Base-by-base conservation (phyloP, 306 rosid genomes). In the Lathyrus sativus region DNA sequence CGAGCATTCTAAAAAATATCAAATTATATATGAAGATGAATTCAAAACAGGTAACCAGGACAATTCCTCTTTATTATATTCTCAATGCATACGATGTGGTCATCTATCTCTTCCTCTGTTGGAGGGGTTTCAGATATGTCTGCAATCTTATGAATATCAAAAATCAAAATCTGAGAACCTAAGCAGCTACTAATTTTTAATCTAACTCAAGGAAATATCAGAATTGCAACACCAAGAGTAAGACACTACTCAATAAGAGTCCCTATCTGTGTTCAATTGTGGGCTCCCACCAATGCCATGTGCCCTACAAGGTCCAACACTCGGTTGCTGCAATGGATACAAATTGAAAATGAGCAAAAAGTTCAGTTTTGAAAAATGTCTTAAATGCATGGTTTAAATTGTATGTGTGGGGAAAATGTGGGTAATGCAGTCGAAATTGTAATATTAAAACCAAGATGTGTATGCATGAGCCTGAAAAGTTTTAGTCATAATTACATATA, bases 241-340 rank as follows among this genome's bases (percentile, higher is more conserved):
- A 19, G 22, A 19, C 22, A 19, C 22, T 19, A 19, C 22, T 19
- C 22, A 19, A 19, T 19, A 19, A 18, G 12, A 74, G 7, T 7
- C 26, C 41, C 42, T 29, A 72, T 9, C 22, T 58, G 65, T 12
- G 41, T 67, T 79, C 79, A 89, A 74, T 74, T 62, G 24, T 22
- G 73, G 4, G 95, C 88, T 64, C 84, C 96, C 67, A 90, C 92
- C 84, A 95, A 65, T 10, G 97, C 87, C 95, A 95, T 95, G 88
- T 95, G 99, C 80, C 83, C 95, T 43, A 95, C 81, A 38, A 95
- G 99, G 81, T 95, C 99, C 89, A 95, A 80, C 60, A 95, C 99
- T 29, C 99, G 92, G 80, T 75, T 88, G 85, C 99, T 95, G 91
- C 61, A 60, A 79, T 9, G 10, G 17, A 78, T 5, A 59, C 26